Percentiles rank a stretch among this genome's conserved stretches.
Evolutionary conservation across 345 rosid genomes (phyloP).

Genomic region (Eucalyptus pumila): DNA sequence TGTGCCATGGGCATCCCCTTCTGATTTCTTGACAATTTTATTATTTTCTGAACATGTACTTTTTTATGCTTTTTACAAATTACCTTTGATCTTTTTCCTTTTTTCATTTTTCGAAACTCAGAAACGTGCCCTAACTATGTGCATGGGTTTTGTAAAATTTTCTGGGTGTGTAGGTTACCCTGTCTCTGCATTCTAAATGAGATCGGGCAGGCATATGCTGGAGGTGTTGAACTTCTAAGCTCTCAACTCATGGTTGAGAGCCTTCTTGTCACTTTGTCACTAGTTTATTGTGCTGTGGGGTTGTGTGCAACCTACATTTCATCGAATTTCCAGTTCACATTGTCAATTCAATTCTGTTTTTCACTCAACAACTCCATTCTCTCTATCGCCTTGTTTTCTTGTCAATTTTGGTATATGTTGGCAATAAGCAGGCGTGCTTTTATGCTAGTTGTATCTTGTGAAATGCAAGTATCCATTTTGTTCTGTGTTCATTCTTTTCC

Average conservation of each 20-base stretch:
- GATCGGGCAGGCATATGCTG: neutral
- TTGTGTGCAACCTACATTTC: neutral
- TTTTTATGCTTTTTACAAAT: neutral
- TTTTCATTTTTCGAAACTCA: neutral
- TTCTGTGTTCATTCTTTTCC: neutral
- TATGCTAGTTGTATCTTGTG: neutral
- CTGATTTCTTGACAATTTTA: neutral
- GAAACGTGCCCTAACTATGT: neutral
- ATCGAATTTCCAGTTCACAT: neutral
- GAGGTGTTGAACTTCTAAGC: neutral
- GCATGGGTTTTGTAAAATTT: neutral
- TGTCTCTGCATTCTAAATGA: neutral
- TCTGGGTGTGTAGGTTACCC: neutral
- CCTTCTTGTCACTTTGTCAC: neutral
- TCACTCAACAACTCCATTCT: neutral
- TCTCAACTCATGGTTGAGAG: neutral
- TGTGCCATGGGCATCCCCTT: neutral
- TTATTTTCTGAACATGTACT: neutral
- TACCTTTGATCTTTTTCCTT: neutral
- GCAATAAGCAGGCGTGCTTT: neutral
- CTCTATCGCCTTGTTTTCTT: neutral
- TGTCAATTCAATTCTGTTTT: neutral
- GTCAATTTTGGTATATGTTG: neutral
- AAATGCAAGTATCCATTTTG: neutral
- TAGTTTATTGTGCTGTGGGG: neutral